Evolutionary conservation across 1,139 yeast genomes (phyloP).

Genomic region (Geotrichum australiense): DNA sequence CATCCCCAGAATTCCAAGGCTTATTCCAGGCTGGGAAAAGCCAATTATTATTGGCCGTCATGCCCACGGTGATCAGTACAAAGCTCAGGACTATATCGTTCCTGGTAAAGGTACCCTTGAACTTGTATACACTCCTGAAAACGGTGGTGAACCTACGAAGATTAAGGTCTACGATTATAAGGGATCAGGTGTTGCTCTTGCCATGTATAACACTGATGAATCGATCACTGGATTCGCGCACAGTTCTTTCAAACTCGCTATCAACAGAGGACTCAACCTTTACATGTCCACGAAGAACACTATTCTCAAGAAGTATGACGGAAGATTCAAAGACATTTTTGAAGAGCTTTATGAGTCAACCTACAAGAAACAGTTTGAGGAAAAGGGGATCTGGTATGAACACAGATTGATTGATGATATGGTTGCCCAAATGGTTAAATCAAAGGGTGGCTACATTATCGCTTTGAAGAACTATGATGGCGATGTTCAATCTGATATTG

Average conservation of each 20-base stretch:
- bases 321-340: conserved; percentile 90
- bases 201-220: conserved; percentile 94
- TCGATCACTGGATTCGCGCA: conserved; percentile 87
- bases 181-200: conserved; percentile 77
- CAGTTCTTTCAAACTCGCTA: conserved; percentile 82
- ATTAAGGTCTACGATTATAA: conserved; percentile 64
- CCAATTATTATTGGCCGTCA: conserved; percentile 97
- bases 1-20: conserved; percentile 78
- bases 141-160: conserved; percentile 54
- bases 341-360: conserved; percentile 66
- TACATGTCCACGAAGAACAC: conserved; percentile 91
- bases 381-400: conserved; percentile 83
- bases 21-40: conserved; percentile 89
- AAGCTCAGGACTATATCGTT: conserved; percentile 77
- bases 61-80: conserved; percentile 95
- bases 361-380: conserved; percentile 67
- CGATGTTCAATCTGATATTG: conserved; percentile 94
- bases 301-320: conserved; percentile 86
- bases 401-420: conserved; percentile 95
- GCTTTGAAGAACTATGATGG: conserved; percentile 98
- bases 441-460: conserved; percentile 88
- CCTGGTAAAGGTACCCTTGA: conserved; percentile 75
- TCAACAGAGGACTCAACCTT: conserved; percentile 68
- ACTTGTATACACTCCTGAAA: conserved; percentile 65
- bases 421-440: conserved; percentile 98